Evolutionary conservation across 2,329 filamentous ascomycete genomes (phyloP).

Genomic region (Fusarium sp.): DNA sequence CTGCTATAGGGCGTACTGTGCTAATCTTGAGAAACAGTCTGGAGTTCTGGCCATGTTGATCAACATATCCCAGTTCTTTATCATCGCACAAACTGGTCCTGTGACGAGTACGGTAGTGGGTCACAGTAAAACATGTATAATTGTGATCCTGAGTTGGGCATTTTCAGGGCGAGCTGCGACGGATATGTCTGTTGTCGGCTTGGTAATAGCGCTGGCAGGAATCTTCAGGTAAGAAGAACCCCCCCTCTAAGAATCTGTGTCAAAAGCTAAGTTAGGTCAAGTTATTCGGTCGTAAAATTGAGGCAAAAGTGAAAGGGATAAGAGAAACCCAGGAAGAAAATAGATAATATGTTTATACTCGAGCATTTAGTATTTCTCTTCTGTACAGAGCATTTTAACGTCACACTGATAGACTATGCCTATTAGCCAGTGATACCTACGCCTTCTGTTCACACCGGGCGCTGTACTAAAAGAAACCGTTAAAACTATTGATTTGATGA

Average conservation of each 20-base stretch:
- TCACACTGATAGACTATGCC: too few relatives aligned
- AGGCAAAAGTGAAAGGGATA: not conserved
- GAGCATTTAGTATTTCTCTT: too few relatives aligned
- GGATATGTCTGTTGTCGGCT: not conserved
- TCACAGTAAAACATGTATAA: slow-evolving; percentile 76
- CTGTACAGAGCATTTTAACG: too few relatives aligned
- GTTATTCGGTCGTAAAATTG: not conserved
- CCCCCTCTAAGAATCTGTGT: fast-evolving
- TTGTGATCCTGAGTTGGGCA: slow-evolving; percentile 72
- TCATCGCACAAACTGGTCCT: slow-evolving; percentile 73
- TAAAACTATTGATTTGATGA: too few relatives aligned
- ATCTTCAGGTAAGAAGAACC: not conserved
- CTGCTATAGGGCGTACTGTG: too few relatives aligned
- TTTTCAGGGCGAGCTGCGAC: slow-evolving; percentile 58
- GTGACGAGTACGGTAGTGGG: slow-evolving; percentile 77
- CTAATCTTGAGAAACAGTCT: slow-evolving; percentile 60
- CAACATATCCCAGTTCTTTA: slow-evolving; percentile 76
- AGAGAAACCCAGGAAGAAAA: too few relatives aligned
- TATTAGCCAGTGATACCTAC: too few relatives aligned
- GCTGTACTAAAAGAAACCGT: too few relatives aligned
- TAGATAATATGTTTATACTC: too few relatives aligned
- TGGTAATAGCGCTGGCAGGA: not conserved
- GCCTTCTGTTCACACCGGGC: too few relatives aligned
- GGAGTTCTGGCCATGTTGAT: slow-evolving; percentile 75
- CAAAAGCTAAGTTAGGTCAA: not conserved